Evolutionary conservation across 2,329 filamentous ascomycete genomes (phyloP).

Genomic region (Fusarium anguioides): DNA sequence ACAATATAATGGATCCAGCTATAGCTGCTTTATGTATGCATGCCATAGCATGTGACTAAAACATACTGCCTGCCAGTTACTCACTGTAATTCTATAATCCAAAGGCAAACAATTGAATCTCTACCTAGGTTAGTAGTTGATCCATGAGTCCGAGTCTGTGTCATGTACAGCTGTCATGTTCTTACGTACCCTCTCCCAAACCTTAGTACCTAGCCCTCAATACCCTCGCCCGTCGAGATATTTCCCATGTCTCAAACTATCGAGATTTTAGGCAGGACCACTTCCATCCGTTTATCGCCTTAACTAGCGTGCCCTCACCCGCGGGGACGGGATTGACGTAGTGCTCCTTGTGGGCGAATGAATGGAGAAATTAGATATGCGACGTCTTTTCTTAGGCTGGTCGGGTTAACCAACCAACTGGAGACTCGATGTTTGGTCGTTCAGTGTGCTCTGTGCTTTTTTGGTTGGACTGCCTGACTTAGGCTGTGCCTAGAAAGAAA

Average conservation of each 20-base stretch:
- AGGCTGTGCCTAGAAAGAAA: slow-evolving; percentile 5
- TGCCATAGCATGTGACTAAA: slow-evolving; percentile 15
- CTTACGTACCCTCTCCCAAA: background rate
- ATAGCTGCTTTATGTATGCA: background rate
- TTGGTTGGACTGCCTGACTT: slow-evolving; percentile 9
- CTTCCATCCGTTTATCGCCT: background rate
- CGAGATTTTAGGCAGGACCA: slow-evolving; percentile 23
- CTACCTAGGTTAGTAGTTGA: too few relatives aligned
- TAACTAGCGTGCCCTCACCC: slow-evolving; percentile 42
- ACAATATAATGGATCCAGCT: slow-evolving; percentile 1
- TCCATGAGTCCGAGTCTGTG: background rate
- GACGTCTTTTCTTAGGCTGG: slow-evolving; percentile 6
- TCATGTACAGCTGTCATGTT: background rate
- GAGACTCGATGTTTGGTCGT: slow-evolving; percentile 11
- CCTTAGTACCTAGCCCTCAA: background rate
- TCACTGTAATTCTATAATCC: background rate
- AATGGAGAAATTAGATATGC: slow-evolving; percentile 29
- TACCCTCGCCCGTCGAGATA: background rate
- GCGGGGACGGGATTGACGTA: slow-evolving; percentile 38
- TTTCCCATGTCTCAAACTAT: slow-evolving; percentile 19
- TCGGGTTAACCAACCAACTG: slow-evolving; percentile 24
- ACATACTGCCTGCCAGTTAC: background rate
- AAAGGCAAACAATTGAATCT: too few relatives aligned
- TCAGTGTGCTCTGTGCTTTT: slow-evolving; percentile 3
- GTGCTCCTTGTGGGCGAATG: slow-evolving; percentile 21